Conservation (phyloP, 345 rosid genomes). For the Diplotaxis tenuifolia region DNA sequence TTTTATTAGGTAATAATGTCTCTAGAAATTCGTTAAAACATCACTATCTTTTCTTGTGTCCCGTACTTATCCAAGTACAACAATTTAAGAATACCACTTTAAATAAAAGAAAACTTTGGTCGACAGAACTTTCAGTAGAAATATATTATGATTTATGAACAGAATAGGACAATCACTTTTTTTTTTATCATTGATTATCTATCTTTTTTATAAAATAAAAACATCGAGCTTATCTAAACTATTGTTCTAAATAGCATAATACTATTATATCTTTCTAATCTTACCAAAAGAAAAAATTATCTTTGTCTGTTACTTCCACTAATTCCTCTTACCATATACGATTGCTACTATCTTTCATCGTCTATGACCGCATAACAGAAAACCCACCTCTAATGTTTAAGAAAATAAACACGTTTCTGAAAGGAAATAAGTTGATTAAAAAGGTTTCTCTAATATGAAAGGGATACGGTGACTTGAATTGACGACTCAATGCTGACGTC, state of each 20-base stretch:
- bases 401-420: neutral
- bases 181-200: neutral
- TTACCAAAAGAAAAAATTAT: too few relatives aligned
- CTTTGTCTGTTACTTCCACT: neutral
- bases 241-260: too few relatives aligned
- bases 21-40: slow-evolving; percentile 8
- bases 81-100: neutral
- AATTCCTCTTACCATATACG: neutral
- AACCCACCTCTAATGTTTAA: neutral
- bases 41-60: neutral
- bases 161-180: neutral
- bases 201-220: neutral
- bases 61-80: slow-evolving; percentile 22
- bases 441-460: neutral
- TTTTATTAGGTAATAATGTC: slow-evolving; percentile 13
- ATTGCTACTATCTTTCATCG: neutral
- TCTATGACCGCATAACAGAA: neutral
- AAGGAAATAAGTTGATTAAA: neutral
- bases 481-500: neutral
- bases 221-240: neutral
- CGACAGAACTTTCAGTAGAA: neutral
- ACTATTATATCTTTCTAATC: too few relatives aligned
- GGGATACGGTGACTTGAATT: neutral
- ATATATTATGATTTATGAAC: neutral
- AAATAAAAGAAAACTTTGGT: neutral